These are phyloP conservation scores for Wallacemonas collosoma DNA, from an alignment of 208 protist genomes.

Conservation along the genomic window DNA sequence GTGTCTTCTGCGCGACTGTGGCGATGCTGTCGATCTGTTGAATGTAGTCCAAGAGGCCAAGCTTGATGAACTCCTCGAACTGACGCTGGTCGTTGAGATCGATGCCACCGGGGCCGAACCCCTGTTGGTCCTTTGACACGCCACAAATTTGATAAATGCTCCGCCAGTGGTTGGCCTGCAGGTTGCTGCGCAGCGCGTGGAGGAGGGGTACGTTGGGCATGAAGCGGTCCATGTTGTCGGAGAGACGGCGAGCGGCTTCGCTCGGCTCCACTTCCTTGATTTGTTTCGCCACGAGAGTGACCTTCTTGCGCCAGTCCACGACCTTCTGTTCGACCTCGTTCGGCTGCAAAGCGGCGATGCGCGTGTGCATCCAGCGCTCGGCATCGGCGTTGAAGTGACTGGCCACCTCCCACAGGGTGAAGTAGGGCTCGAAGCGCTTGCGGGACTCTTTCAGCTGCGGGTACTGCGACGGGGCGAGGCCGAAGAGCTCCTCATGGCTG, in stretches of 20 bases:
- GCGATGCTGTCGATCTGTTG: conserved; percentile 86
- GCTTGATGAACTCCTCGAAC: conserved; percentile 84
- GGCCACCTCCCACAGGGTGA: conserved; percentile 90
- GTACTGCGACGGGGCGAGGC: conserved; percentile 81
- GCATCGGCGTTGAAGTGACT: conserved; percentile 80
- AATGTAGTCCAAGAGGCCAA: conserved; percentile 86
- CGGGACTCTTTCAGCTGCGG: conserved; percentile 89
- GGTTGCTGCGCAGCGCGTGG: conserved; percentile 91
- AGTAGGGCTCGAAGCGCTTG: conserved; percentile 89
- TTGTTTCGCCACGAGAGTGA: conserved; percentile 78
- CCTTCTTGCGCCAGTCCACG: conserved; percentile 79
- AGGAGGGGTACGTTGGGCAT: conserved; percentile 93
- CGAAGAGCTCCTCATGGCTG: conserved; percentile 90
- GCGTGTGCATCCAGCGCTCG: conserved; percentile 91
- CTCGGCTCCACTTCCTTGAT: conserved; percentile 88
- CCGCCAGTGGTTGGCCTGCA: conserved; percentile 94
- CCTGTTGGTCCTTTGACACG: conserved; percentile 83
- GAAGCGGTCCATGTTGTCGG: conserved; percentile 93
- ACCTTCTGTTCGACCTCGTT: conserved; percentile 86
- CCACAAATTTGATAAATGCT: conserved; percentile 89
- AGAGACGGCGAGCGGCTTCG: conserved; percentile 74
- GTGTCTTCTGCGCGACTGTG: conserved; percentile 88
- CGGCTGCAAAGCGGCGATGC: conserved; percentile 81
- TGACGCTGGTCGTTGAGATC: conserved; percentile 85
- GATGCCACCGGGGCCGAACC: conserved; percentile 73